phyloP scores from a whole-genome alignment of 176 grass and related monocot species.

The Rhipidocladum racemiflorum region DNA sequence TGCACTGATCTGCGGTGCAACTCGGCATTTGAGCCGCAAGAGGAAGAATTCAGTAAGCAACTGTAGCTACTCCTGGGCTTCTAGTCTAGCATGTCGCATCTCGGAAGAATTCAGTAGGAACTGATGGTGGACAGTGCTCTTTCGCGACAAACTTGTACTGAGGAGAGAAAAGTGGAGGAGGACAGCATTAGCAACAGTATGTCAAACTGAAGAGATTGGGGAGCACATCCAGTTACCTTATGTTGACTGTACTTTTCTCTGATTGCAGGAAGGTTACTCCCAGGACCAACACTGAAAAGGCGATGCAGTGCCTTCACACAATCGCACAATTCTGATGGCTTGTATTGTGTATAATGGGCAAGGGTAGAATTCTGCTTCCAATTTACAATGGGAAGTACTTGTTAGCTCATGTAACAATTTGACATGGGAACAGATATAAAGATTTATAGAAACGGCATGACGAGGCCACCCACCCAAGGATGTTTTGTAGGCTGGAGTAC shows the following conservation, averaged over 20 bases:
- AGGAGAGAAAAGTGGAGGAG: neutral
- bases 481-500: constrained; percentile 76
- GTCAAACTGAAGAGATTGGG: constrained; percentile 16
- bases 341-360: constrained; percentile 80
- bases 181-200: neutral
- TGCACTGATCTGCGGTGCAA: neutral
- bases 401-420: constrained; percentile 25
- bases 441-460: neutral
- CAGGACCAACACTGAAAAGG: constrained; percentile 60
- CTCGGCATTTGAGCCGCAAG: constrained; percentile 24
- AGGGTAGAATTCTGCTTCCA: constrained; percentile 76
- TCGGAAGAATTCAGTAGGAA: constrained; percentile 61
- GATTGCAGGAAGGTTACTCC: constrained; percentile 86
- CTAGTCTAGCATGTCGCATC: constrained; percentile 39
- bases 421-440: neutral
- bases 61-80: constrained; percentile 27
- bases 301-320: constrained; percentile 68
- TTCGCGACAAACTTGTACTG: constrained; percentile 95
- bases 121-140: constrained; percentile 59
- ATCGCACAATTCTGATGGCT: constrained; percentile 57
- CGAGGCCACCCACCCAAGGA: constrained; percentile 65
- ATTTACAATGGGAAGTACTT: neutral
- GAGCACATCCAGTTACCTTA: constrained; percentile 51
- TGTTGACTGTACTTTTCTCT: constrained; percentile 99
- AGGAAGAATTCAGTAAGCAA: constrained; percentile 45